Base-by-base conservation (phyloP, 495 filamentous ascomycete genomes). In the Aspergillus steynii region DNA sequence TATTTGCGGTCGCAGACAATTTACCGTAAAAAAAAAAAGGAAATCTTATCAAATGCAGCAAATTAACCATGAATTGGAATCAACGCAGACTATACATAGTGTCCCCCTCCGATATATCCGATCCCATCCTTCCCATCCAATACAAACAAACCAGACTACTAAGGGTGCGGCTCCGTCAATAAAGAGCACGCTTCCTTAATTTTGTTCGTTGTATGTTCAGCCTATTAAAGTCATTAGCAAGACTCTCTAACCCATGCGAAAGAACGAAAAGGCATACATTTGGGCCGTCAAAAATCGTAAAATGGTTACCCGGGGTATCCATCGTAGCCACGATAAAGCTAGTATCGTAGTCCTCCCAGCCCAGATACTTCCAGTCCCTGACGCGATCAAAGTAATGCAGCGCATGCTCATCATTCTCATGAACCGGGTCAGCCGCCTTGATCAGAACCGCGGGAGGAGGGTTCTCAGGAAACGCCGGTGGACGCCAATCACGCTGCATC, bases 401-500 rank as follows among this genome's bases (percentile, higher is more conserved):
- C 37, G 4, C 12, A 4, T 12, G 9, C 12, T 42, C 37, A 4
- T 8, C 4, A 42, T 42, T 42, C 37, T 42, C 37, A 42, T 42
- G 37, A 15, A 42, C 37, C 37, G 37, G 37, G 4, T 42, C 12
- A 8, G 37, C 37, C 37, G 37, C 37, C 9, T 42, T 42, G 37
- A 42, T 42, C 28, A 60, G 37, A 3, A 60, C 58, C 2, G 58
- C 31, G 0, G 34, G 58, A 25, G 58, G 58, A n/a, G 14, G 51
- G 0, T n/a, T 3, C 0, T 51, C 47, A 20, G 57, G 8, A 15
- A 55, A 48, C 10, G 25, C 29, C 20, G 58, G 58, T 14, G 58
- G 58, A 14, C 15, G 10, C 58, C 58, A 60, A 20, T 53, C 50
- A 9, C 58, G 58, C 29, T 60, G 58, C 58, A 60, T 60, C 20